Conservation (phyloP, 1,139 yeast genomes). For the Debaryomyces sp. region DNA sequence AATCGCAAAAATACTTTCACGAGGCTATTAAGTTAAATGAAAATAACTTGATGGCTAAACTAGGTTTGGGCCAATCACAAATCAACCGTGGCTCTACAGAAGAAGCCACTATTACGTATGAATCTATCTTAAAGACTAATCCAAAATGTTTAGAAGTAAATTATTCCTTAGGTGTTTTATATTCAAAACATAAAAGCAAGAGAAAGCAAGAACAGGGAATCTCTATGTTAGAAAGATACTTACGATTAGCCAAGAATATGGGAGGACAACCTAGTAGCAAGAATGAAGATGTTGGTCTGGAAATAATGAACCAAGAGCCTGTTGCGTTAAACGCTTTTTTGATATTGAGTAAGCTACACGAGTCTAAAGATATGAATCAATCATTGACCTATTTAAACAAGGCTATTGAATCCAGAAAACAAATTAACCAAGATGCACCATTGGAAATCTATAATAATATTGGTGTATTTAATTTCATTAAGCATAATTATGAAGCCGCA, state of each 20-base stretch:
- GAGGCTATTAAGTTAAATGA: slow-evolving; percentile 70
- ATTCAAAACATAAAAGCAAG: slow-evolving; percentile 51
- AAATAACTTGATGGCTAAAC: slow-evolving; percentile 63
- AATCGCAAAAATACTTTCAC: slow-evolving; percentile 73
- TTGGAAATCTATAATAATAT: slow-evolving; percentile 77
- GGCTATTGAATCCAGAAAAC: slow-evolving; percentile 56
- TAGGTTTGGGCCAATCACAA: slow-evolving; percentile 89
- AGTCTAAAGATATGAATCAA: slow-evolving; percentile 59
- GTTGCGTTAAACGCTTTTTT: slow-evolving; percentile 70
- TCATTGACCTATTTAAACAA: slow-evolving; percentile 59
- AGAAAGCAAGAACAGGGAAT: slow-evolving; percentile 56
- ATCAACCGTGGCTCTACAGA: slow-evolving; percentile 71
- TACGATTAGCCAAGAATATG: slow-evolving; percentile 58
- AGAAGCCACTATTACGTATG: slow-evolving; percentile 86
- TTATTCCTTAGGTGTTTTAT: slow-evolving; percentile 74
- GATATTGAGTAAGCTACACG: slow-evolving; percentile 68
- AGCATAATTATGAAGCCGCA: slow-evolving; percentile 54
- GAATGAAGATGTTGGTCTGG: slow-evolving; percentile 24
- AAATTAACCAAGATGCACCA: slow-evolving; percentile 53
- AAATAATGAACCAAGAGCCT: slow-evolving; percentile 54
- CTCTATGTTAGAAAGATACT: slow-evolving; percentile 69
- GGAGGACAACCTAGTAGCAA: slow-evolving; percentile 31
- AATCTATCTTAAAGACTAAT: slow-evolving; percentile 65
- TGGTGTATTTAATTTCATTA: slow-evolving; percentile 80
- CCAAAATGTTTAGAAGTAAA: slow-evolving; percentile 76